A percentile compares a stretch with the other conserved stretches of the same genome.
Conservation (phyloP, 2,329 filamentous ascomycete species). For the Zalaria sp. region DNA sequence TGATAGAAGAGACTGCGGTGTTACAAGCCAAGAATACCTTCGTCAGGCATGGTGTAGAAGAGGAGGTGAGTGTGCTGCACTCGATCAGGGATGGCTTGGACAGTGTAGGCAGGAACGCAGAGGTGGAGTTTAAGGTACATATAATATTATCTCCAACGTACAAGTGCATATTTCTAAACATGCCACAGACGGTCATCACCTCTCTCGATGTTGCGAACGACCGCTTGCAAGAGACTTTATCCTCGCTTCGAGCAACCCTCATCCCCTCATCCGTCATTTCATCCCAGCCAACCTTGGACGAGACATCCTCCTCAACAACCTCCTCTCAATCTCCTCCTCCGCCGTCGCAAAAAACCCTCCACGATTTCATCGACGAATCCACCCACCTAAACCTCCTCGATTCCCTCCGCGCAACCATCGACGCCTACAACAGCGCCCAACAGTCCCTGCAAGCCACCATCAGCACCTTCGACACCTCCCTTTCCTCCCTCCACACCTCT, state of each 20-base stretch:
- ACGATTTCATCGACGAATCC: slow-evolving; percentile 65
- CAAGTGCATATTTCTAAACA: not conserved
- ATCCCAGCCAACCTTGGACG: not conserved
- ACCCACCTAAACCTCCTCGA: slow-evolving; percentile 52
- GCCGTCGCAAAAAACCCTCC: slow-evolving; percentile 40
- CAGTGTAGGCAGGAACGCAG: slow-evolving; percentile 25
- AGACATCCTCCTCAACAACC: not conserved
- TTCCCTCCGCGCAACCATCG: slow-evolving; percentile 56
- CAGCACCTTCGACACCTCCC: slow-evolving; percentile 58
- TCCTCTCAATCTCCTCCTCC: not conserved
- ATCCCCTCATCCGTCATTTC: not conserved
- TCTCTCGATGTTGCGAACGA: slow-evolving; percentile 53
- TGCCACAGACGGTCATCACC: slow-evolving; percentile 38
- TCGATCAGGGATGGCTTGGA: slow-evolving; percentile 29
- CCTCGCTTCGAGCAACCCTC: not conserved
- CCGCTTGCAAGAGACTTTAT: slow-evolving; percentile 37
- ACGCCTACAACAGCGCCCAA: slow-evolving; percentile 55
- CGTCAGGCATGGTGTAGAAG: slow-evolving; percentile 25
- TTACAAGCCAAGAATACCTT: slow-evolving; percentile 40
- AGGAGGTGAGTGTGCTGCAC: slow-evolving; percentile 28
- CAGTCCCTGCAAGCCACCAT: slow-evolving; percentile 39
- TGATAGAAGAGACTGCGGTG: slow-evolving; percentile 66
- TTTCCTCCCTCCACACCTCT: slow-evolving; percentile 38
- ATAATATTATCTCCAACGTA: slow-evolving; percentile 4
- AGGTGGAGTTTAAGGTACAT: slow-evolving; percentile 28